Conservation (phyloP, 1,139 yeast species). For the Suhomyces bolitotheri region DNA sequence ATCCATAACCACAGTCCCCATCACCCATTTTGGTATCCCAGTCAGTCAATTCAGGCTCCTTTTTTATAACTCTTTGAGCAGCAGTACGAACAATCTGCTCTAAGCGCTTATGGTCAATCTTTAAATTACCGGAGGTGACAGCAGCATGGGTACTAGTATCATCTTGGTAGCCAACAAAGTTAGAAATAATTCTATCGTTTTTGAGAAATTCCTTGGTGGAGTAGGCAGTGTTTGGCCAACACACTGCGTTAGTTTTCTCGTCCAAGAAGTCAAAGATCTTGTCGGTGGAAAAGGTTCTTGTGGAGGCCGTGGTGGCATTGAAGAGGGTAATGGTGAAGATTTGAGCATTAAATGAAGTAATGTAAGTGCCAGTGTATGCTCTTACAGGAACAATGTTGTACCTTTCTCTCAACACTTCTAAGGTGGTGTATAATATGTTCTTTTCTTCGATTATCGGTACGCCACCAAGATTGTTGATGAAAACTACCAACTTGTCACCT, state of each 20-base stretch:
- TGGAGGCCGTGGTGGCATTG: conserved; percentile 40
- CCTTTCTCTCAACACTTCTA: conserved; percentile 32
- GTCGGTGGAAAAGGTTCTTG: conserved; percentile 28
- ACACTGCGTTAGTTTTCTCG: conserved; percentile 35
- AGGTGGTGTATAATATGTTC: conserved; percentile 32
- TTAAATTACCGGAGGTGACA: conserved; percentile 20
- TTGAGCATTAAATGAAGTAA: conserved; percentile 2
- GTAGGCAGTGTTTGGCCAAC: conserved; percentile 36
- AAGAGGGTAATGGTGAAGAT: conserved; percentile 29
- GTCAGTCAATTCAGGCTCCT: conserved; percentile 48
- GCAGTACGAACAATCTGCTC: conserved; percentile 34
- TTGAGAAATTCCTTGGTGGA: not conserved
- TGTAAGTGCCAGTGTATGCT: conserved; percentile 2
- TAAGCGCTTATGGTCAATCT: conserved; percentile 32
- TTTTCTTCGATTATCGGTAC: conserved; percentile 48
- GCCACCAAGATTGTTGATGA: conserved; percentile 55
- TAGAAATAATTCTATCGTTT: conserved; percentile 1
- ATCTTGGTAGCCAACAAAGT: conserved; percentile 1
- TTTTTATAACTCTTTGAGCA: conserved; percentile 37
- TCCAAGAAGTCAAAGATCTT: conserved; percentile 43
- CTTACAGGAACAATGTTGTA: conserved; percentile 26
- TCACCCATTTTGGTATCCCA: conserved; percentile 56
- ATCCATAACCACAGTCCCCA: conserved; percentile 54
- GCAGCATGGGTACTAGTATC: not conserved
- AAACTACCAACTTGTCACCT: conserved; percentile 40